Percentiles rank a stretch among this genome's conserved stretches.
Evolutionary conservation across 1,284 basidiomycete species (phyloP).

Genomic region (Ustilago crameri): DNA sequence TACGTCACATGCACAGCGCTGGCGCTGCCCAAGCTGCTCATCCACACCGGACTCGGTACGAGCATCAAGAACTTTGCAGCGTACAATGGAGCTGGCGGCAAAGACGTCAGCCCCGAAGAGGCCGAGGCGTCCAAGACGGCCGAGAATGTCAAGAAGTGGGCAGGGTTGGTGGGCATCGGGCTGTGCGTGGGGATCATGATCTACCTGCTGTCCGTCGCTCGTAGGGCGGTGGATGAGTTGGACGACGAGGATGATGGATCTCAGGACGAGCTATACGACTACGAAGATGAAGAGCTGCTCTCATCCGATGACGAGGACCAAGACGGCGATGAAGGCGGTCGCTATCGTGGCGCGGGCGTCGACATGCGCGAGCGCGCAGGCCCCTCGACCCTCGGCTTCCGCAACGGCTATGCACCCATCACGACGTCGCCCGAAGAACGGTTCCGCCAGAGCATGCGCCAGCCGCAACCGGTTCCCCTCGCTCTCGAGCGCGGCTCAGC

Average conservation of each 20-base stretch:
- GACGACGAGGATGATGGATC: constrained; percentile 54
- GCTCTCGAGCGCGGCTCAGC: constrained; percentile 25
- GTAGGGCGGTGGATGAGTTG: constrained; percentile 82
- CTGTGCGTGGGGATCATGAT: constrained; percentile 81
- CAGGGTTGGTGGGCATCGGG: constrained; percentile 77
- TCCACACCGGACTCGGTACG: constrained; percentile 83
- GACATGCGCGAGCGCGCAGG: constrained; percentile 51
- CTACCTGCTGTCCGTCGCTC: constrained; percentile 82
- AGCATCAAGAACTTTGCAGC: constrained; percentile 84
- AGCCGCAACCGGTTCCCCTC: constrained; percentile 26
- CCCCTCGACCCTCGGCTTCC: constrained; percentile 45
- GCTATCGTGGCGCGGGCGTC: constrained; percentile 24
- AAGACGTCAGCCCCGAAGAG: constrained; percentile 49
- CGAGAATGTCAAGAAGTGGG: constrained; percentile 74
- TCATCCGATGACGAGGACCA: constrained; percentile 31
- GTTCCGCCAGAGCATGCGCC: constrained; percentile 46
- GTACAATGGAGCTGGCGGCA: constrained; percentile 70
- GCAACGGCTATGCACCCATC: constrained; percentile 48
- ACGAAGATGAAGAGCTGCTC: constrained; percentile 32
- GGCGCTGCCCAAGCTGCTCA: constrained; percentile 84
- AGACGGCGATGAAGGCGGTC: constrained; percentile 8
- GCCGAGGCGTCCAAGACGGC: constrained; percentile 64
- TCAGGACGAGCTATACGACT: constrained; percentile 38
- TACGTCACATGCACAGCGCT: constrained; percentile 83
- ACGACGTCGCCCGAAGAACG: constrained; percentile 39